Evolutionary conservation across 768 basidiomycete genomes (phyloP).

Genomic region (Nevesoporus exiguus): DNA sequence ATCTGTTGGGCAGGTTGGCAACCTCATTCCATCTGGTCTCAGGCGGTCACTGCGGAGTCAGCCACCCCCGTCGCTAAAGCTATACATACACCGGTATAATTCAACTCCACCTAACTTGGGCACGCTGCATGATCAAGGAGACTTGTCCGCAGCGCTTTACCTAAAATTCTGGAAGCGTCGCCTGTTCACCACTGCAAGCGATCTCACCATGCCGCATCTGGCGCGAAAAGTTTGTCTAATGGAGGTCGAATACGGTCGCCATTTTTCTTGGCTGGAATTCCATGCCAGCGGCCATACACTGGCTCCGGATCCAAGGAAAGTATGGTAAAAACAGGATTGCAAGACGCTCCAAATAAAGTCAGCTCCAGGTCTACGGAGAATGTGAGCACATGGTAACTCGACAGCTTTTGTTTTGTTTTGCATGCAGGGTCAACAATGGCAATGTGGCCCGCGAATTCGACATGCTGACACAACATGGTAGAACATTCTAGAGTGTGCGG

Average conservation of each 20-base stretch:
- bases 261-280: not conserved
- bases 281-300: not conserved
- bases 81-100: not conserved
- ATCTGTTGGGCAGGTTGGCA: not conserved
- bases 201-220: not conserved
- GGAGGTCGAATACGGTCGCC: not conserved
- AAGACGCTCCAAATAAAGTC: not conserved
- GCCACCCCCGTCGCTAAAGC: too few relatives aligned
- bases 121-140: too few relatives aligned
- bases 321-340: not conserved
- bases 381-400: not conserved
- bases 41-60: not conserved
- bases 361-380: not conserved
- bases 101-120: too few relatives aligned
- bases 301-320: not conserved
- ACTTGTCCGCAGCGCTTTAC: not conserved
- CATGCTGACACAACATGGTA: too few relatives aligned
- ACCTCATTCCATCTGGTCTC: not conserved
- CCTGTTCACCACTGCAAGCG: not conserved
- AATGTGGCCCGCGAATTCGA: too few relatives aligned
- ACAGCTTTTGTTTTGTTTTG: not conserved
- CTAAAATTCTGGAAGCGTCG: not conserved
- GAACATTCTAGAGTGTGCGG: too few relatives aligned
- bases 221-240: not conserved
- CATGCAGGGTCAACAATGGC: too few relatives aligned